Conservation (phyloP, 192 early-diverging fungal species). For the Entrophospora sp. region DNA sequence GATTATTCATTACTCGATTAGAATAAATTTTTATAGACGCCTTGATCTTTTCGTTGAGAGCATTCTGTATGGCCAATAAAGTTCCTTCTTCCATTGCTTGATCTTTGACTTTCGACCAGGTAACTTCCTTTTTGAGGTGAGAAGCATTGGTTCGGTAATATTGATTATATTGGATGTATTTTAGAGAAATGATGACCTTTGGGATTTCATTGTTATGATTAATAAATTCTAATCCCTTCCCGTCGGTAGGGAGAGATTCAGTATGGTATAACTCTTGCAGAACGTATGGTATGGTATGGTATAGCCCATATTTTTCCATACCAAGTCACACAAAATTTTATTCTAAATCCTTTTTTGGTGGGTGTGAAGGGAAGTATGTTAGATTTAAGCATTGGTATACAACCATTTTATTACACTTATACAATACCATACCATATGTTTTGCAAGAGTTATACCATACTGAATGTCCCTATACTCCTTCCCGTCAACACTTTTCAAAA, state of each 20-base stretch:
- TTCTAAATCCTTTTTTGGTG: no score
- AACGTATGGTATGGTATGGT: no score
- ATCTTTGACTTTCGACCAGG: constrained; percentile 8
- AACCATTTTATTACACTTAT: no score
- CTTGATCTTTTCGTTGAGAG: neutral
- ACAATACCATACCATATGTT: no score
- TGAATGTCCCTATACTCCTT: no score
- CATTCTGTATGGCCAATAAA: neutral
- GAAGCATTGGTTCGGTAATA: constrained; percentile 4
- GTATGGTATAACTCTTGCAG: no score
- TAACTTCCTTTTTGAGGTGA: neutral
- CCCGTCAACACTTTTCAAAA: neutral
- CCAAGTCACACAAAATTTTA: no score
- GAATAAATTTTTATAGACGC: neutral
- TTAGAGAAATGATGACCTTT: neutral
- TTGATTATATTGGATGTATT: neutral
- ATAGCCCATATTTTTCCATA: no score
- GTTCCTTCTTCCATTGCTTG: constrained; percentile 5
- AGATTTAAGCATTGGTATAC: no score
- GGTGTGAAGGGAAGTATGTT: no score
- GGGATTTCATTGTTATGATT: neutral
- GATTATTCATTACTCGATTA: neutral
- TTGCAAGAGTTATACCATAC: no score
- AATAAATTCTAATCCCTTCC: neutral
- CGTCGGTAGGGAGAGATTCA: no score